Percentiles rank a stretch among this genome's conserved stretches.
Evolutionary conservation across 2,329 filamentous ascomycete genomes (phyloP).

Genomic region (Cercospora sp.): DNA sequence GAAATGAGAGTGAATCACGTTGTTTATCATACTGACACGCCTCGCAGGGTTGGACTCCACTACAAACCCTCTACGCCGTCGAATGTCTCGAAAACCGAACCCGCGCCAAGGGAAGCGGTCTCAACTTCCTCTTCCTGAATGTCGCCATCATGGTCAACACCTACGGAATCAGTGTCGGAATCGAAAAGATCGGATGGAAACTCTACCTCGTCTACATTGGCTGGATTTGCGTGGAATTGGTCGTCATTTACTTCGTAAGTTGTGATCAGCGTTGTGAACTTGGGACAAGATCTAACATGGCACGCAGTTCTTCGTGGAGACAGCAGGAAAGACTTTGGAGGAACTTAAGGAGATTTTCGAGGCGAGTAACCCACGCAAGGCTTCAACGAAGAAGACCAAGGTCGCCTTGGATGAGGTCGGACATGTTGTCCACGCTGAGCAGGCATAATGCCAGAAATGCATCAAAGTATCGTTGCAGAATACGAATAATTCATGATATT

Average conservation of each 20-base stretch:
- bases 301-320: constrained; percentile 42
- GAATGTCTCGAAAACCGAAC: constrained; percentile 44
- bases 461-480: neutral
- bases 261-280: too few relatives aligned
- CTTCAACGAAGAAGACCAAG: constrained; percentile 33
- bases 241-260: constrained; percentile 31
- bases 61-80: constrained; percentile 44
- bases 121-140: constrained; percentile 45
- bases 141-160: constrained; percentile 47
- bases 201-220: constrained; percentile 33
- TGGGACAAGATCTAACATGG: neutral
- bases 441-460: neutral
- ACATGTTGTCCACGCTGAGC: constrained; percentile 27
- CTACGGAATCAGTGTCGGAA: constrained; percentile 33
- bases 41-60: constrained; percentile 40
- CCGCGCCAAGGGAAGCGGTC: constrained; percentile 39
- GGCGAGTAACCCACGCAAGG: constrained; percentile 34
- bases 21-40: neutral
- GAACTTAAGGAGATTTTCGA: constrained; percentile 31
- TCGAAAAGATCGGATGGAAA: constrained; percentile 32
- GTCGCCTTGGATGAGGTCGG: constrained; percentile 32
- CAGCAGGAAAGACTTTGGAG: constrained; percentile 37
- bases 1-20: neutral
- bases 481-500: neutral
- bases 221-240: constrained; percentile 37